Percentiles rank a stretch among this genome's conserved stretches.
phyloP scores from a whole-genome alignment of 495 filamentous ascomycete genomes.

The Annulohypoxylon moriforme region DNA sequence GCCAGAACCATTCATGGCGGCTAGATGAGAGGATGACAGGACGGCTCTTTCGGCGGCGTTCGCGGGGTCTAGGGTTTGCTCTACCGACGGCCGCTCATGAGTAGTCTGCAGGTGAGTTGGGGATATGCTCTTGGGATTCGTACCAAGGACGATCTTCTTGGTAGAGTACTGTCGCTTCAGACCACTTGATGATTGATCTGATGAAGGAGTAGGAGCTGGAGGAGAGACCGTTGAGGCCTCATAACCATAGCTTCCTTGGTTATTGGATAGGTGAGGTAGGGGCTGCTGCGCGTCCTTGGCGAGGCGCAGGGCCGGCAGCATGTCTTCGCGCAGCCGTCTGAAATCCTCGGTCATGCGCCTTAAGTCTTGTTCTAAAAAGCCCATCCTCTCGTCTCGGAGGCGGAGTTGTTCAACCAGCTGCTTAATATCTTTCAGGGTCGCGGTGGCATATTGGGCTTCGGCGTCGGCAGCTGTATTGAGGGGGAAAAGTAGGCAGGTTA shows the following conservation, averaged over 20 bases:
- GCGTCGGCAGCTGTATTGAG: slow-evolving; percentile 80
- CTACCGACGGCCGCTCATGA: slow-evolving; percentile 66
- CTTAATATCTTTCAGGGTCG: slow-evolving; percentile 91
- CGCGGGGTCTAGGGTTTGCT: slow-evolving; percentile 65
- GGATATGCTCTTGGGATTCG: slow-evolving; percentile 74
- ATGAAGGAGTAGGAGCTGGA: slow-evolving; percentile 62
- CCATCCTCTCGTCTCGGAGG: slow-evolving; percentile 87
- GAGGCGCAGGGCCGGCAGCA: slow-evolving; percentile 88
- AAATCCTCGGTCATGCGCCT: slow-evolving; percentile 86
- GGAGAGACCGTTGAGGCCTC: slow-evolving; percentile 61
- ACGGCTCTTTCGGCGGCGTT: slow-evolving; percentile 68
- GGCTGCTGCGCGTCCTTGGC: slow-evolving; percentile 92
- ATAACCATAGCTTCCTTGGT: slow-evolving; percentile 55
- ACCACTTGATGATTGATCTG: slow-evolving; percentile 59
- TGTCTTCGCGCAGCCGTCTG: slow-evolving; percentile 83
- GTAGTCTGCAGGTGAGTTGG: slow-evolving; percentile 78
- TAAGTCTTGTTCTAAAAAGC: slow-evolving; percentile 81
- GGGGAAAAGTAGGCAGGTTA: slow-evolving; percentile 32
- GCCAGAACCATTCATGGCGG: slow-evolving; percentile 74
- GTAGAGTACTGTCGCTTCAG: slow-evolving; percentile 87
- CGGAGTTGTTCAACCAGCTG: slow-evolving; percentile 87
- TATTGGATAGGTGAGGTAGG: slow-evolving; percentile 68
- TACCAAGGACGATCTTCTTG: slow-evolving; percentile 87
- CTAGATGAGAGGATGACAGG: slow-evolving; percentile 80
- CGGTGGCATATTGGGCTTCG: slow-evolving; percentile 82